Conservation (phyloP, 164 flowering plant species). For the Piper longum region DNA sequence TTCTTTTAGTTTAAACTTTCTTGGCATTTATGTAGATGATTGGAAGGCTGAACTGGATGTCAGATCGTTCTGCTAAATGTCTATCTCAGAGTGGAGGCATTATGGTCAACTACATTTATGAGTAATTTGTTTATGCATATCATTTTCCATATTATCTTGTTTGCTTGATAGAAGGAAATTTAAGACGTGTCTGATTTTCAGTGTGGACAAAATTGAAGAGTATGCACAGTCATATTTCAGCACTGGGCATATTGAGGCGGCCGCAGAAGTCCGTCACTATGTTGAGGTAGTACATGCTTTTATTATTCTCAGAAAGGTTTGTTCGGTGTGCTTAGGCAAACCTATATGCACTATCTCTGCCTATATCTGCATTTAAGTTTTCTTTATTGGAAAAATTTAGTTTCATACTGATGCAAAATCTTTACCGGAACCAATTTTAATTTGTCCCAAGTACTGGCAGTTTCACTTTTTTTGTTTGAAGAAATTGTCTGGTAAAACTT, state of each 20-base stretch:
- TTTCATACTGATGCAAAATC: no score
- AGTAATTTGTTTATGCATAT: constrained; percentile 21
- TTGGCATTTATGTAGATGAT: constrained; percentile 35
- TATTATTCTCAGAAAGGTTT: no score
- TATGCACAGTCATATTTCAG: constrained; percentile 74
- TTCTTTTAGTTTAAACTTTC: not conserved
- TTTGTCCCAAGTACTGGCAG: no score
- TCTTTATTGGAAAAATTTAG: no score
- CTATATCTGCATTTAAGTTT: no score
- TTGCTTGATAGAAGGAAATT: not conserved
- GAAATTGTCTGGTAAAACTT: no score
- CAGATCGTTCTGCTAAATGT: constrained; percentile 76
- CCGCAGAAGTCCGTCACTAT: constrained; percentile 24
- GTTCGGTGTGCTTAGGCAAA: no score
- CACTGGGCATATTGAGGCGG: constrained; percentile 46
- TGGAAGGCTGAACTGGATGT: constrained; percentile 88
- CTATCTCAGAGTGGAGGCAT: constrained; percentile 78
- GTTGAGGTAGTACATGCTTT: constrained; percentile 3
- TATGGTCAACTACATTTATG: constrained; percentile 85
- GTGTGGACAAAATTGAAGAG: constrained; percentile 80
- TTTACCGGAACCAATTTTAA: no score
- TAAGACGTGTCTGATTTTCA: constrained; percentile 18
- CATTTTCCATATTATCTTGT: not conserved
- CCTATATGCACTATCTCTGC: no score
- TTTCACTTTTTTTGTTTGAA: no score